A percentile compares a stretch with the other conserved stretches of the same genome.
Evolutionary conservation across 2,329 filamentous ascomycete genomes (phyloP).

Genomic region (Akanthomyces dipterigenus): DNA sequence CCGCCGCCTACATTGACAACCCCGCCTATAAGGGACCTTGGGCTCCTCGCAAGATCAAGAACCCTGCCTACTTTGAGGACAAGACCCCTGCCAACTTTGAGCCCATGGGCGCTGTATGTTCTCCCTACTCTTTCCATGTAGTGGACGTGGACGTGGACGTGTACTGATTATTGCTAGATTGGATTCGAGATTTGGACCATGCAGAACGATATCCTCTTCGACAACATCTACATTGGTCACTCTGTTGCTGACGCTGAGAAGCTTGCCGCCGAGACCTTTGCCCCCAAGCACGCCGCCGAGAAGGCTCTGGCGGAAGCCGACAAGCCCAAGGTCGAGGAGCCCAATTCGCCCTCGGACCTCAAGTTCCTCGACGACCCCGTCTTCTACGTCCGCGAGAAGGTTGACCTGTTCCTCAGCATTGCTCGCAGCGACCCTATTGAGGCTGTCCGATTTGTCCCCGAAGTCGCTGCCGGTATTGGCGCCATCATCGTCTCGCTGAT

Average conservation of each 20-base stretch:
- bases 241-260: conserved; percentile 87
- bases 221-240: conserved; percentile 99
- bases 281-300: conserved; percentile 80
- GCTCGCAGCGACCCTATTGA: conserved; percentile 74
- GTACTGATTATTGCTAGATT: conserved; percentile 50
- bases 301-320: conserved; percentile 69
- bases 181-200: conserved; percentile 99
- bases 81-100: conserved; percentile 95
- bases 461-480: conserved; percentile 75
- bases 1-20: conserved; percentile 88
- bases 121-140: too few relatives aligned
- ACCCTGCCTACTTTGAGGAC: conserved; percentile 95
- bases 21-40: conserved; percentile 95
- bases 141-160: too few relatives aligned
- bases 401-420: conserved; percentile 83
- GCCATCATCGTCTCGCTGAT: conserved; percentile 64
- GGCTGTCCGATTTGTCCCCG: conserved; percentile 83
- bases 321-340: conserved; percentile 64
- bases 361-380: conserved; percentile 90
- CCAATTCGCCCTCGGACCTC: conserved; percentile 67
- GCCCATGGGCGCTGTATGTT: conserved; percentile 90
- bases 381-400: conserved; percentile 82
- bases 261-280: conserved; percentile 83
- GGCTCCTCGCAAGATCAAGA: conserved; percentile 92
- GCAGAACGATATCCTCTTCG: conserved; percentile 97